Percentiles rank a stretch among this genome's conserved stretches.
Evolutionary conservation across 345 rosid species (phyloP).

Genomic region (Moricandia arvensis): DNA sequence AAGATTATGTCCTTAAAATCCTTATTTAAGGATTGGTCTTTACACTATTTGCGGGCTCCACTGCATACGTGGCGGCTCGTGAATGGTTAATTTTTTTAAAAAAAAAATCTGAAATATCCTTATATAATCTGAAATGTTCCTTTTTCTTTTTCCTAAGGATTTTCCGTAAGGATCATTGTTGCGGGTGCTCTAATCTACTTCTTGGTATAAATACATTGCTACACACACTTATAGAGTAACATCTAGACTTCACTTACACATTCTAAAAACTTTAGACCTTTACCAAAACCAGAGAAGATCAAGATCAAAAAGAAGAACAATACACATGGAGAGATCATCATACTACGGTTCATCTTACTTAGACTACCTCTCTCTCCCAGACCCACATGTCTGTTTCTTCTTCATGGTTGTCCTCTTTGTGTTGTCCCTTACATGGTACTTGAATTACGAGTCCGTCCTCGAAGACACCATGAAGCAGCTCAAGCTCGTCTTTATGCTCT

Average conservation of each 20-base stretch:
- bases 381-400: slow-evolving; percentile 54
- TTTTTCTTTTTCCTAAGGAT: too few relatives aligned
- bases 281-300: slow-evolving; percentile 21
- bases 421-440: slow-evolving; percentile 50
- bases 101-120: too few relatives aligned
- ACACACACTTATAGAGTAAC: slow-evolving; percentile 4
- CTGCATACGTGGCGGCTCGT: too few relatives aligned
- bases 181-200: too few relatives aligned
- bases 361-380: slow-evolving; percentile 36
- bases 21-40: too few relatives aligned
- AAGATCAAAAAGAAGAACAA: slow-evolving; percentile 27
- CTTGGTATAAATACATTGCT: not conserved
- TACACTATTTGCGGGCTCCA: too few relatives aligned
- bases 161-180: too few relatives aligned
- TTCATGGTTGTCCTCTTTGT: slow-evolving; percentile 43
- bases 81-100: too few relatives aligned
- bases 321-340: slow-evolving; percentile 37
- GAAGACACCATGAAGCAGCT: slow-evolving; percentile 50
- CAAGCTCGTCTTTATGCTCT: slow-evolving; percentile 43
- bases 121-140: too few relatives aligned
- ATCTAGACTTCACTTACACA: slow-evolving; percentile 27
- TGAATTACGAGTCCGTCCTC: slow-evolving; percentile 50
- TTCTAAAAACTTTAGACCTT: not conserved
- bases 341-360: slow-evolving; percentile 38
- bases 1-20: too few relatives aligned